A percentile compares a stretch with the other conserved stretches of the same genome.
Conservation (phyloP, 1,139 yeast genomes). For the Saccharomyces hybrid region DNA sequence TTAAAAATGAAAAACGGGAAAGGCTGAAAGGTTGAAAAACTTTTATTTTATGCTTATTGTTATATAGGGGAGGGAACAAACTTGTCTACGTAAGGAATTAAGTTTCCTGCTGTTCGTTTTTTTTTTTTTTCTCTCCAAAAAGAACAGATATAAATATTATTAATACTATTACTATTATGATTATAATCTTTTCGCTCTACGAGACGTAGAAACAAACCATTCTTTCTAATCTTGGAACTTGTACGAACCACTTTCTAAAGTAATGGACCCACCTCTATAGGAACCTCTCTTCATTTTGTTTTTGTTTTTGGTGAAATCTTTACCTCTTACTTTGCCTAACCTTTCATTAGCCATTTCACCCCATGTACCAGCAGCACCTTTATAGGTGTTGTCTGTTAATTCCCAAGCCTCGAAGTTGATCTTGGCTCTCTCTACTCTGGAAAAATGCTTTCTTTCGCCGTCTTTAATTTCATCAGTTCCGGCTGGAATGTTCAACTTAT, state of each 20-base stretch:
- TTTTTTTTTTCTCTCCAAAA: not conserved
- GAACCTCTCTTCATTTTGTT: conserved; percentile 98
- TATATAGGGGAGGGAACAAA: not conserved
- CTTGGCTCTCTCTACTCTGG: conserved; percentile 80
- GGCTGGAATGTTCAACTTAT: conserved; percentile 40
- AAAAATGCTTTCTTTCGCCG: conserved; percentile 82
- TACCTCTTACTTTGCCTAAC: conserved; percentile 80
- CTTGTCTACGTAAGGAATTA: not conserved
- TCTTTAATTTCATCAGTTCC: conserved; percentile 41
- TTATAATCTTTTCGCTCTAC: not conserved
- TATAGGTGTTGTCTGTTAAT: conserved; percentile 82
- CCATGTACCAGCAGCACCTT: conserved; percentile 99
- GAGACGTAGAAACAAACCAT: not conserved
- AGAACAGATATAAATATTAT: too few species aligned
- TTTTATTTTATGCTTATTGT: not conserved
- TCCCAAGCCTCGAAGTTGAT: conserved; percentile 59
- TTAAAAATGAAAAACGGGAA: not conserved
- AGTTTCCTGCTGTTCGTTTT: not conserved
- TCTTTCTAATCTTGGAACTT: conserved; percentile 65
- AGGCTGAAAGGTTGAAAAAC: not conserved
- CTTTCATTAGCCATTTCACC: conserved; percentile 90
- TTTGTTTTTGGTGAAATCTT: conserved; percentile 92
- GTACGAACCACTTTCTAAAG: conserved; percentile 83
- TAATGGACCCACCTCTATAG: conserved; percentile 91
- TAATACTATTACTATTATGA: not conserved